Evolutionary conservation across 192 early-diverging fungal species (phyloP).

Genomic region (Gigaspora rosea): DNA sequence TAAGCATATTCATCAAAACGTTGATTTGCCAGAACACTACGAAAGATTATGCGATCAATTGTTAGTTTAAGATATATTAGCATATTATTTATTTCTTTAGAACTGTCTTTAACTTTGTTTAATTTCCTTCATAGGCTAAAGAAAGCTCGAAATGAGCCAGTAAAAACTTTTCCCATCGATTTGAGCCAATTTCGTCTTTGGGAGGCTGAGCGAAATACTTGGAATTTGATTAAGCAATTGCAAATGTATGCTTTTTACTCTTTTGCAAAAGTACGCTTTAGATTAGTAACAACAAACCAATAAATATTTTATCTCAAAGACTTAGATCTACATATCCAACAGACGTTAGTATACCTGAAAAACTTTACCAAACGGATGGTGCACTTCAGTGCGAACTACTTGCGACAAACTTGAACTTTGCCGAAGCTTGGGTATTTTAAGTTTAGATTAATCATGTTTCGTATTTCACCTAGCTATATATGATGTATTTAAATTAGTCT

Average conservation of each 20-base stretch:
- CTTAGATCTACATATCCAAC: not conserved
- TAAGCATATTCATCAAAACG: no score
- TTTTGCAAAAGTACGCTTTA: not conserved
- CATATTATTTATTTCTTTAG: no score
- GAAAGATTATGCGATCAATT: no score
- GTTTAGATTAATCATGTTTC: not conserved
- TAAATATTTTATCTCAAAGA: not conserved
- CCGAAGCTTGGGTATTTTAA: slow-evolving; percentile 12
- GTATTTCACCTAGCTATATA: not conserved
- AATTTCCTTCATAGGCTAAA: no score
- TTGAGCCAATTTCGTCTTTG: not conserved
- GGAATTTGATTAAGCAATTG: slow-evolving; percentile 8
- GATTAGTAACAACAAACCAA: no score
- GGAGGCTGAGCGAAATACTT: slow-evolving; percentile 24
- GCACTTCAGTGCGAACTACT: not conserved
- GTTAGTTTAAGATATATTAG: no score
- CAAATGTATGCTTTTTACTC: not conserved
- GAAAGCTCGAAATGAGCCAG: no score
- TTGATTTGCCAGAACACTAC: no score
- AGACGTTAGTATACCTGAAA: not conserved
- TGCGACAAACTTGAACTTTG: not conserved
- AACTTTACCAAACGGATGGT: not conserved
- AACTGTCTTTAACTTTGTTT: no score
- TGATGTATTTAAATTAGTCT: not conserved
- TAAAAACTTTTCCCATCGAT: no score